phyloP scores from a whole-genome alignment of 2,329 filamentous ascomycete species.

The Coleophoma cylindrospora region DNA sequence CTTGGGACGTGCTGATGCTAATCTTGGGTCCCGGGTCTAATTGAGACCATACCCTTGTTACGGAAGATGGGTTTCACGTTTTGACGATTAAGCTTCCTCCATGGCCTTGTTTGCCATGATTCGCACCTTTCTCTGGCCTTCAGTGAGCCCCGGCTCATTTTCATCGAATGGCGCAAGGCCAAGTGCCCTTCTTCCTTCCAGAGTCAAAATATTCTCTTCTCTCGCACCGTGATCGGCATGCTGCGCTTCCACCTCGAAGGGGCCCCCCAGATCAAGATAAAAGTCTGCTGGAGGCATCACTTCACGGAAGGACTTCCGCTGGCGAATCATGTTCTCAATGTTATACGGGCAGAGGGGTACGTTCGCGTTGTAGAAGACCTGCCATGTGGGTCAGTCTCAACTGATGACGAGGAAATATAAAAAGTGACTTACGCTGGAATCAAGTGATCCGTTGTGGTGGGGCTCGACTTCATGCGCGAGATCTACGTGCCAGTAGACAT shows the following conservation, averaged over 20 bases:
- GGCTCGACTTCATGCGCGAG: constrained; percentile 69
- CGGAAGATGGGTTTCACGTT: too few species aligned
- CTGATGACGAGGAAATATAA: too few species aligned
- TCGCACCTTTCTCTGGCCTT: background rate
- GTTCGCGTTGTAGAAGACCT: constrained; percentile 46
- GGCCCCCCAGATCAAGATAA: background rate
- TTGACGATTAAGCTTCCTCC: too few species aligned
- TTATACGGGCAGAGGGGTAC: background rate
- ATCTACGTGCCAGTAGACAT: constrained; percentile 53
- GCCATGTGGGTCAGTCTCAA: too few species aligned
- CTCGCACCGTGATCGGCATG: background rate
- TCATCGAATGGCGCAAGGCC: background rate
- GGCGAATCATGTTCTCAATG: background rate
- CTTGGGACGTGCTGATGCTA: too few species aligned
- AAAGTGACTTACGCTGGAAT: constrained; percentile 60
- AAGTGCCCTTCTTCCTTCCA: background rate
- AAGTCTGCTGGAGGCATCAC: background rate
- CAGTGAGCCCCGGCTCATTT: background rate
- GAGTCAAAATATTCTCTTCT: background rate
- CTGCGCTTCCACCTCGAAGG: background rate
- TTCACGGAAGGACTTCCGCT: background rate
- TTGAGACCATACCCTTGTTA: too few species aligned
- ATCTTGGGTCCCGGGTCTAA: too few species aligned
- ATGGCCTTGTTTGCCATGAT: background rate
- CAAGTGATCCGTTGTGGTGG: constrained; percentile 60